Evolutionary conservation across 306 rosid species (phyloP), one percentile per base, ranked within the genome.

Genomic region (Clitoria ternatea): DNA sequence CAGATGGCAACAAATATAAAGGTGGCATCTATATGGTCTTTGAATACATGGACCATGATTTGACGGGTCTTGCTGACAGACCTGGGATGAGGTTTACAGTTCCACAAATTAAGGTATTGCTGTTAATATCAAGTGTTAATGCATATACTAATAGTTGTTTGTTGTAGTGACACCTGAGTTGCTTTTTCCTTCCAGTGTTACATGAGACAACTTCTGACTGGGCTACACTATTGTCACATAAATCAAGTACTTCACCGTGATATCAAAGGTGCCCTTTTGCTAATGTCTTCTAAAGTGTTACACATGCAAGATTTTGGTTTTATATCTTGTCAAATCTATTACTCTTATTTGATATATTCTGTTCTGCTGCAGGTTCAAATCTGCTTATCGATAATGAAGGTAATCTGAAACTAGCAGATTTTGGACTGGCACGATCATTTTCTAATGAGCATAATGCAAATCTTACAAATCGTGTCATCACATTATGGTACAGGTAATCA

Each of bases 11-110:
- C 75, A 88, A 82, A 75, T 84, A 80, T 69, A 81, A 76, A 78
- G 91, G 91, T 18, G 96, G 89, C 73, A 79, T 89, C 49, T 89
- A 89, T 70, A 89, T 89, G 91, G 96, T 89, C 62, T 84, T 89
- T 63, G 96, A 89, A 72, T 89, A 89, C 79, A 89, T 89, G 91
- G 96, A 89, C 79, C 96, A 89, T 68, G 96, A 89, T 61, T 84
- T 89, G 81, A 86, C 88, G 1, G 96, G 96, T 70, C 96, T 89
- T 70, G 88, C 89, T 17, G 88, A 86, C 18, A 86, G 89, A 45
- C 91, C 89, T 70, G 96, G 91, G 76, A 79, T 82, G 88, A 80
- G 91, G 77, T 89, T 89, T 81, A 77, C 89, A 4, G 83, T 89
- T 73, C 96, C 96, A n/a, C 96, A 89, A 75, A 82, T 89, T 27